Base-by-base conservation (phyloP, 768 basidiomycete genomes). In the Leccinum arenicola region DNA sequence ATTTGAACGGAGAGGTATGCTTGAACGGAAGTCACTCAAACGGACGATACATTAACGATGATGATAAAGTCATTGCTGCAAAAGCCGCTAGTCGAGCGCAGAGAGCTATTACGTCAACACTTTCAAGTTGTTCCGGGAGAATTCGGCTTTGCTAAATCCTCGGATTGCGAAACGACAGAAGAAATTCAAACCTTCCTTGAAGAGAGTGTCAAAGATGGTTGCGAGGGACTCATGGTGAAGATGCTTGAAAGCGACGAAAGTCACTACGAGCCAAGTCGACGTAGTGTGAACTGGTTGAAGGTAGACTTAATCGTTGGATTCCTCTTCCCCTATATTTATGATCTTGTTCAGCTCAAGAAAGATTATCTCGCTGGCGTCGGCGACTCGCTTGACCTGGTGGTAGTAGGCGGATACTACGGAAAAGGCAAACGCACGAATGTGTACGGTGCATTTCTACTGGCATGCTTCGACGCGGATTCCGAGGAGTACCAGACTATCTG, bases 181-280 rank as follows among this genome's bases (percentile, higher is more conserved):
- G 95, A 97, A 67, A 98, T 99, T 50, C 94, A 97, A 69, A 71
- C 82, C 2, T 98, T 99, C 81, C 77, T 99, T 9, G 96, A 98
- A 70, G 91, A 95, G 64, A 95, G 92, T 72, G 93, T 99, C 64
- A 98, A 95, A 71, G 97, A 98, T 70, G 95, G 96, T 2, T 98
- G 97, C 71, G 97, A 99, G 73, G 97, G 97, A 10, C 82, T 99
- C 50, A 99, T 99, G 97, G 93, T 99, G 59, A 99, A 99, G 78
- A 96, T 97, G 94, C 77, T 99, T 17, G 93, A 96, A 45, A 89
- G 84, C 50, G 89, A 93, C 40, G 91, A 89, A 7, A 93, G 94
- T 72, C 92, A 84, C 67, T 99, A 99, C 70, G 95, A 98, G 74
- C 97, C 97, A 9, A 96, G 93, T 73, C 78, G 96, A 58, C 80